Percentiles rank a stretch among this genome's conserved stretches.
Evolutionary conservation across 2,329 filamentous ascomycete species (phyloP).

Genomic region (Paecilomyces sp.): DNA sequence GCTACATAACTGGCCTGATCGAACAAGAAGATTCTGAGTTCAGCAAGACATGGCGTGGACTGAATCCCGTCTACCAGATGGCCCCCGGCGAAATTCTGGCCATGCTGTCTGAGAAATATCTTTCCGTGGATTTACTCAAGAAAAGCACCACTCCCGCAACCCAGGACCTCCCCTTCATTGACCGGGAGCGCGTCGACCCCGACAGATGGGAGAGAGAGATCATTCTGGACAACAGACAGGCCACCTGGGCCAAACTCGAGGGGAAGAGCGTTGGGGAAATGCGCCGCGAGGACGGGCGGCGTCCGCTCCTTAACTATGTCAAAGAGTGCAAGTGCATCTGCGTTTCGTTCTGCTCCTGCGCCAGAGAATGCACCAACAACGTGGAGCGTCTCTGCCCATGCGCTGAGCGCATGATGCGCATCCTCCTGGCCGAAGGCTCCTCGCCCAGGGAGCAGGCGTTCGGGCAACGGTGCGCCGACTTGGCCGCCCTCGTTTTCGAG

Average conservation of each 20-base stretch:
- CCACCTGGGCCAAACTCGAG: conserved; percentile 25
- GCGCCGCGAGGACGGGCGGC: conserved; percentile 18
- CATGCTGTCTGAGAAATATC: conserved; percentile 29
- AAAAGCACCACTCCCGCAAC: conserved; percentile 9
- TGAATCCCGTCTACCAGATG: conserved; percentile 21
- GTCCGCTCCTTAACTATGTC: conserved; percentile 17
- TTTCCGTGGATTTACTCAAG: conserved; percentile 14
- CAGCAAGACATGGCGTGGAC: conserved; percentile 20
- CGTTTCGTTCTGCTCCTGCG: conserved; percentile 22
- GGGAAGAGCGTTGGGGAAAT: conserved; percentile 27
- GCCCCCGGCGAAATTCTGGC: conserved; percentile 22
- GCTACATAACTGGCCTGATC: conserved; percentile 16
- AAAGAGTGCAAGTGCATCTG: conserved; percentile 31
- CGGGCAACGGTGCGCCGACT: conserved; percentile 15
- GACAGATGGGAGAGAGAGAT: conserved; percentile 17
- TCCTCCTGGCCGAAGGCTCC: conserved; percentile 17
- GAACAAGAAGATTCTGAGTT: conserved; percentile 15
- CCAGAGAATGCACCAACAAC: conserved; percentile 23
- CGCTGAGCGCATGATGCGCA: conserved; percentile 24
- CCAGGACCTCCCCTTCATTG: conserved; percentile 17
- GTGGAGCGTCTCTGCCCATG: conserved; percentile 27
- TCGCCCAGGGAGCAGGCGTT: conserved; percentile 10
- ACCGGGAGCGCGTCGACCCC: conserved; percentile 9
- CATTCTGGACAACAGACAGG: conserved; percentile 23
- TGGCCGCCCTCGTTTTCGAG: conserved; percentile 25